Evolutionary conservation across 352 stramenopile genomes (phyloP).

Genomic region (Phytophthora citrophthora): DNA sequence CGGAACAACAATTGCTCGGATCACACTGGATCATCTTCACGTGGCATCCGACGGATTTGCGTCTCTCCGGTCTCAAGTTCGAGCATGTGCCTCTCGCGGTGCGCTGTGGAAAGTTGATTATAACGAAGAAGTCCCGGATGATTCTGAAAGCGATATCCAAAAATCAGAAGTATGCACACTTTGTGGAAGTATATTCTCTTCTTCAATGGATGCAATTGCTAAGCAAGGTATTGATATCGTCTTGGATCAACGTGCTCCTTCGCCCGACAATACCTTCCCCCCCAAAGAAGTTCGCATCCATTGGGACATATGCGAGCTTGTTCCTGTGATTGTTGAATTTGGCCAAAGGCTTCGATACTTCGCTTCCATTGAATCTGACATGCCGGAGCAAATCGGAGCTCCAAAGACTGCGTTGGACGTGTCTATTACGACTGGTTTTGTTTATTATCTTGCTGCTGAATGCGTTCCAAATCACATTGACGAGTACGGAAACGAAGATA

Average conservation of each 20-base stretch:
- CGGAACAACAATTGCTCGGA: conserved; percentile 38
- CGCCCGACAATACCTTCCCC: background rate
- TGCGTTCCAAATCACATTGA: conserved; percentile 34
- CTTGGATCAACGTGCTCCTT: conserved; percentile 45
- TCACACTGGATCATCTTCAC: conserved; percentile 48
- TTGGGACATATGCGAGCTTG: conserved; percentile 62
- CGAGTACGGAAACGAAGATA: conserved; percentile 12
- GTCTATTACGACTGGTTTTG: conserved; percentile 69
- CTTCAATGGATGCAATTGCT: conserved; percentile 1
- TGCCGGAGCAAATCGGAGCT: conserved; percentile 42
- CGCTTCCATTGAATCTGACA: conserved; percentile 44
- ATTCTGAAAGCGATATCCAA: conserved; percentile 1
- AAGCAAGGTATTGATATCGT: conserved; percentile 52
- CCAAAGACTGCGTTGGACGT: conserved; percentile 43
- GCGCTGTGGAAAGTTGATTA: conserved; percentile 61
- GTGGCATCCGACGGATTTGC: conserved; percentile 53
- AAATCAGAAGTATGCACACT: conserved; percentile 26
- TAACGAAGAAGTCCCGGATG: conserved; percentile 9
- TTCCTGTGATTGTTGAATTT: conserved; percentile 57
- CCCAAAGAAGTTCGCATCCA: conserved; percentile 64
- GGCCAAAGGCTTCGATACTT: conserved; percentile 55
- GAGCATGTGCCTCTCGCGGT: conserved; percentile 44
- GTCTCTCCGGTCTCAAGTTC: conserved; percentile 59
- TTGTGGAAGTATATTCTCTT: conserved; percentile 30
- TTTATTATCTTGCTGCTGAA: conserved; percentile 64